A percentile compares a stretch with the other conserved stretches of the same genome.
Evolutionary conservation across 768 basidiomycete species (phyloP).

Genomic region (Hemileccinum impolitum): DNA sequence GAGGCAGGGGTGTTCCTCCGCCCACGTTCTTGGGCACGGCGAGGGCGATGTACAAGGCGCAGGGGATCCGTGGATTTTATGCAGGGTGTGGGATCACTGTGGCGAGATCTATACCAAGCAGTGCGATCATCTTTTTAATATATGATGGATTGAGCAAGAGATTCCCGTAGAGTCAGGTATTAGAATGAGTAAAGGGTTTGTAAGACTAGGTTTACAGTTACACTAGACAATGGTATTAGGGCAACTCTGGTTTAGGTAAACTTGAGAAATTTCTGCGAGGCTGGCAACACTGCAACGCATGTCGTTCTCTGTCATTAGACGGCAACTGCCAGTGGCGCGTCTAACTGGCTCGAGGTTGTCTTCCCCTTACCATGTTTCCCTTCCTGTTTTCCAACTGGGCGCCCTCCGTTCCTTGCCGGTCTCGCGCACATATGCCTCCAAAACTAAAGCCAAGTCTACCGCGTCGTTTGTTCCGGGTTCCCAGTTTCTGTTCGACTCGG

Average conservation of each 20-base stretch:
- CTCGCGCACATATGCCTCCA: slow-evolving; percentile 28
- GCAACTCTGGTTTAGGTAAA: not conserved
- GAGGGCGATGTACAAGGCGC: slow-evolving; percentile 64
- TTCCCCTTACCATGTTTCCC: not conserved
- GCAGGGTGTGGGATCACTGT: slow-evolving; percentile 93
- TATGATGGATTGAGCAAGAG: slow-evolving; percentile 71
- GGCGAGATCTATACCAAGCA: slow-evolving; percentile 79
- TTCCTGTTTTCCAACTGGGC: not conserved
- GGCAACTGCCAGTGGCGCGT: not conserved
- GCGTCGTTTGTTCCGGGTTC: slow-evolving; percentile 65
- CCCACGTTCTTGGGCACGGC: slow-evolving; percentile 57
- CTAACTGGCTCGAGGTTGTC: not conserved
- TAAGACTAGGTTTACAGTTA: not conserved
- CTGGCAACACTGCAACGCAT: not conserved
- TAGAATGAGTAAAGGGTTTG: not conserved
- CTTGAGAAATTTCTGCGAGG: too few relatives aligned
- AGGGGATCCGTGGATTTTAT: slow-evolving; percentile 84
- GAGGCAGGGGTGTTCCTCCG: slow-evolving; percentile 30
- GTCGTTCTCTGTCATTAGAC: not conserved
- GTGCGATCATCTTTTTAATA: slow-evolving; percentile 89
- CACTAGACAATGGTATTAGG: not conserved
- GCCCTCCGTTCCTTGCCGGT: not conserved
- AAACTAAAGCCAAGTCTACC: slow-evolving; percentile 44
- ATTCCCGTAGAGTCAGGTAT: slow-evolving; percentile 37
- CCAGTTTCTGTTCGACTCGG: slow-evolving; percentile 53